phyloP scores from a whole-genome alignment of 768 basidiomycete species.

The Daedaleopsis nitida region DNA sequence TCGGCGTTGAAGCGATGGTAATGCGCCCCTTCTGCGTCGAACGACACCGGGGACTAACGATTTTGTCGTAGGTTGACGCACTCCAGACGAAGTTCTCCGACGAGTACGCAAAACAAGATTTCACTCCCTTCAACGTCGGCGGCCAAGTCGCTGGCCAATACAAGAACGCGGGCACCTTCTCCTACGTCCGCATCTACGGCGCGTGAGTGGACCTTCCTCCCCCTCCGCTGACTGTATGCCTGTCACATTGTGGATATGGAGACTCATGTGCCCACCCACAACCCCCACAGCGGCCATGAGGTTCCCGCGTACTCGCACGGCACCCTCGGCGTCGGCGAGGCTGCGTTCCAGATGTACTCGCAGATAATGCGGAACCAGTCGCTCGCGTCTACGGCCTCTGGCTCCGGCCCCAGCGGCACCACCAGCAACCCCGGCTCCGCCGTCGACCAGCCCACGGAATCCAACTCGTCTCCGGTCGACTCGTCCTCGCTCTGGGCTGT shows the following conservation, averaged over 20 bases:
- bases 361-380: slow-evolving; percentile 32
- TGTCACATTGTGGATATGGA: background rate
- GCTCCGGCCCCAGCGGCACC: background rate
- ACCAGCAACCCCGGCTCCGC: background rate
- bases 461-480: slow-evolving; percentile 7
- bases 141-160: slow-evolving; percentile 52
- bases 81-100: slow-evolving; percentile 49
- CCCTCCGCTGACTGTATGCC: no score
- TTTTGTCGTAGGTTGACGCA: slow-evolving; percentile 39
- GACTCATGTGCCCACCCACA: background rate
- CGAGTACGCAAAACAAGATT: slow-evolving; percentile 43
- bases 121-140: slow-evolving; percentile 50
- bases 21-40: background rate
- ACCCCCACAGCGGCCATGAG: slow-evolving; percentile 27
- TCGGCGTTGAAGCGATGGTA: slow-evolving; percentile 62
- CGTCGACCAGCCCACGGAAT: slow-evolving; percentile 1
- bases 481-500: slow-evolving; percentile 4
- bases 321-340: slow-evolving; percentile 24
- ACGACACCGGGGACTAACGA: background rate
- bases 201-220: slow-evolving; percentile 22
- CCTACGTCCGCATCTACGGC: slow-evolving; percentile 52
- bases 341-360: slow-evolving; percentile 35
- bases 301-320: slow-evolving; percentile 33
- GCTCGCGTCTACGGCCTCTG: slow-evolving; percentile 15
- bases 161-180: slow-evolving; percentile 61